Percentiles rank a stretch among this genome's conserved stretches.
Conservation (phyloP, 1,139 yeast genomes). For the Sugiyamaella xylanicola region DNA sequence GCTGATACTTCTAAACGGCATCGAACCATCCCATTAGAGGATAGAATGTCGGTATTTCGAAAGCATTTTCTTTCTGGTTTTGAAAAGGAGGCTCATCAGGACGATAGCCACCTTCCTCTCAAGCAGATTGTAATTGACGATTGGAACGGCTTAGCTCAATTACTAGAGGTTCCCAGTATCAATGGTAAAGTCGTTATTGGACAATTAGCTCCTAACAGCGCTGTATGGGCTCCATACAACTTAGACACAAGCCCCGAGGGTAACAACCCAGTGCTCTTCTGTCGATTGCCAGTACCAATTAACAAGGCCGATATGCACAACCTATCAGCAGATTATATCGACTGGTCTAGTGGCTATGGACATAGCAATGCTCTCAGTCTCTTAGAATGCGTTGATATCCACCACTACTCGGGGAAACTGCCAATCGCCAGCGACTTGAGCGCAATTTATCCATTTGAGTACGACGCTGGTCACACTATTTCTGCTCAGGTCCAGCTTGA, state of each 20-base stretch:
- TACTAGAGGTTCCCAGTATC: conserved; percentile 5
- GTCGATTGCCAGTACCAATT: conserved; percentile 2
- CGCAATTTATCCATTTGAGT: conserved; percentile 15
- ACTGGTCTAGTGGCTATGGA: conserved; percentile 7
- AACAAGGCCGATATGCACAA: background rate
- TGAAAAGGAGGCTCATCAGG: conserved; percentile 40
- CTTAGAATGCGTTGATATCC: conserved; percentile 12
- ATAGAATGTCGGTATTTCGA: conserved; percentile 60
- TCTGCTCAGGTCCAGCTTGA: conserved; percentile 6
- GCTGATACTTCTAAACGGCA: conserved; percentile 57
- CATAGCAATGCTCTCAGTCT: background rate
- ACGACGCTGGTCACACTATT: background rate
- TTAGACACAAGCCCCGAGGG: conserved; percentile 5
- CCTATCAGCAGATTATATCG: conserved; percentile 8
- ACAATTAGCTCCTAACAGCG: conserved; percentile 4
- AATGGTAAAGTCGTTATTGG: conserved; percentile 6
- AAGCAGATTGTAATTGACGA: conserved; percentile 5
- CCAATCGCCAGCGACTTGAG: conserved; percentile 7
- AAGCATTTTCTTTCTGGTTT: conserved; percentile 58
- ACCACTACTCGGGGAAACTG: conserved; percentile 7
- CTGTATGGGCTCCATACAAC: conserved; percentile 12
- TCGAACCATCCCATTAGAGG: conserved; percentile 51
- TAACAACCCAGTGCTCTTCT: conserved; percentile 7
- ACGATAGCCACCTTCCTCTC: background rate
- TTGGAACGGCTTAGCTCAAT: conserved; percentile 8